These are phyloP conservation scores for Alternaria novae-zelandiae DNA, from an alignment of 2,329 filamentous ascomycete species.

Conservation along the genomic window DNA sequence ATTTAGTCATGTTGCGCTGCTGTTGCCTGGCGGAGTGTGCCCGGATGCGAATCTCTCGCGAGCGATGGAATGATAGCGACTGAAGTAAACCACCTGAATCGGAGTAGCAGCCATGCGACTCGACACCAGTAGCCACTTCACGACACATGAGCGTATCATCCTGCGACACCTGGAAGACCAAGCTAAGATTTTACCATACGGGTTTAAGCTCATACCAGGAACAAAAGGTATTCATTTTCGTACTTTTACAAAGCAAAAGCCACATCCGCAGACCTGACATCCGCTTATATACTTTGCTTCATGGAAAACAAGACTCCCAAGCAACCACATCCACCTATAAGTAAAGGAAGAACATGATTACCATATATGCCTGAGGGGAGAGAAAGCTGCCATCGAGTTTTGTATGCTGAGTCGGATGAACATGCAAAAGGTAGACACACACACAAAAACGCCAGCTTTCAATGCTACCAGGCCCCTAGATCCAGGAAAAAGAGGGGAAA, in stretches of 20 bases:
- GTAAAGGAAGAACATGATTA: constrained; percentile 26
- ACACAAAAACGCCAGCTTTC: constrained; percentile 37
- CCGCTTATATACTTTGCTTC: constrained; percentile 21
- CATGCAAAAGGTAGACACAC: constrained; percentile 31
- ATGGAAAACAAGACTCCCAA: constrained; percentile 2
- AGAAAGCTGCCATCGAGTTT: constrained; percentile 11
- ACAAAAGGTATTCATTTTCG: constrained; percentile 19
- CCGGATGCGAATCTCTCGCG: background rate
- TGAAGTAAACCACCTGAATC: background rate
- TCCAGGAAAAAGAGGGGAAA: constrained; percentile 17
- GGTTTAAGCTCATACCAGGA: background rate
- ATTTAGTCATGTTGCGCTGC: background rate
- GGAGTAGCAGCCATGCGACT: background rate
- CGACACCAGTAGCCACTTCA: background rate
- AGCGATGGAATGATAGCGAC: background rate
- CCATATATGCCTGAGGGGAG: constrained; percentile 37
- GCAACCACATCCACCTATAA: constrained; percentile 5
- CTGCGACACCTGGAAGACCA: background rate
- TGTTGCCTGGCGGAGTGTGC: background rate
- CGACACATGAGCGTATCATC: background rate
- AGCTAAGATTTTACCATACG: background rate
- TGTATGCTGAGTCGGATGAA: constrained; percentile 19
- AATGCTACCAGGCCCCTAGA: constrained; percentile 31
- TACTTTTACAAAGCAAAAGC: constrained; percentile 31
- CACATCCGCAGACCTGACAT: constrained; percentile 1